Conservation (phyloP, 805 yeast genomes). For the Saturnispora sanitii region DNA sequence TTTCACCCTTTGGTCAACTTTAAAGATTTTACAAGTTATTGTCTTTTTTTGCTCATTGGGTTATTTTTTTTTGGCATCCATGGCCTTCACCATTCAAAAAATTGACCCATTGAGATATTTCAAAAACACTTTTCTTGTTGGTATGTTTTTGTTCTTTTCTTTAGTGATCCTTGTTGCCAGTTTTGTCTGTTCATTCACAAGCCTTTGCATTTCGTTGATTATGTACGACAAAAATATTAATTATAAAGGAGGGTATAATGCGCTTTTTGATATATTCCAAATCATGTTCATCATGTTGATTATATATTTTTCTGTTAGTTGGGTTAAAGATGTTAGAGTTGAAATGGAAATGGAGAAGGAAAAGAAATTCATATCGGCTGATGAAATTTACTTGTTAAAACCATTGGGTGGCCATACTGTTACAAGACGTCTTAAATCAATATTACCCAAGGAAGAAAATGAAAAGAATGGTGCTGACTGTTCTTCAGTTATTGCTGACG, state of each 20-base stretch:
- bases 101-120: neutral
- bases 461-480: neutral
- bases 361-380: neutral
- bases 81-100: neutral
- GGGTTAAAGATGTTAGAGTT: neutral
- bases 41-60: constrained; percentile 6
- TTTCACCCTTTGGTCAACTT: constrained; percentile 4
- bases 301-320: neutral
- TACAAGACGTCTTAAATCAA: neutral
- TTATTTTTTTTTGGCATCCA: neutral
- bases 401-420: neutral
- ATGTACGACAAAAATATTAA: constrained; percentile 5
- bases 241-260: constrained; percentile 4
- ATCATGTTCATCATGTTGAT: neutral
- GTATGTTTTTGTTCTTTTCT: neutral
- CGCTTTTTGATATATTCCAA: constrained; percentile 2
- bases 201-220: neutral
- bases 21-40: constrained; percentile 5
- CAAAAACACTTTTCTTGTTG: neutral
- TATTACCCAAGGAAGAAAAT: neutral
- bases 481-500: neutral
- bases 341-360: neutral
- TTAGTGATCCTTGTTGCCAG: neutral
- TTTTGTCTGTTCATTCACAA: neutral
- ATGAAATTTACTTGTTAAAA: neutral